Percentiles rank a stretch among this genome's conserved stretches.
phyloP scores from a whole-genome alignment of 208 protist genomes.

The Wallacemonas sp. region DNA sequence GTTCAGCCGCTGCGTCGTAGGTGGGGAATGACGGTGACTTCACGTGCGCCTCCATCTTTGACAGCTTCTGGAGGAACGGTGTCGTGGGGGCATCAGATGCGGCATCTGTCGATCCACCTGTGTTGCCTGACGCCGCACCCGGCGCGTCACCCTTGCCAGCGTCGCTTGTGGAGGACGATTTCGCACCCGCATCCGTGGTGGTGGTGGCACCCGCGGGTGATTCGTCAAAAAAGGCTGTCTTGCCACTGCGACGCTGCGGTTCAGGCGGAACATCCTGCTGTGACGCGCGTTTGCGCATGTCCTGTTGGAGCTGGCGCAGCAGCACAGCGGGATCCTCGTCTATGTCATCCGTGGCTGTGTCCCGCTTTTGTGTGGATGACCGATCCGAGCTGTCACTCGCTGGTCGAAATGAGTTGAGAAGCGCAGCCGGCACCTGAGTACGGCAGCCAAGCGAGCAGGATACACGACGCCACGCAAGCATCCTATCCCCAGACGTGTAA shows the following conservation, averaged over 20 bases:
- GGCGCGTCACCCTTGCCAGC: background rate
- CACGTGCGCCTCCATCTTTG: slow-evolving; percentile 55
- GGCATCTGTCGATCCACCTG: background rate
- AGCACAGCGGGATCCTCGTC: slow-evolving; percentile 51
- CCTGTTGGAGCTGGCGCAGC: slow-evolving; percentile 37
- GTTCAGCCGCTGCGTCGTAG: slow-evolving; percentile 45
- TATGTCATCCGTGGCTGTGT: slow-evolving; percentile 1
- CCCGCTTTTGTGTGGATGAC: background rate
- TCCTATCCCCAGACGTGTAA: too few species aligned
- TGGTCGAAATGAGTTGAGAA: background rate
- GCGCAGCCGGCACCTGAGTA: background rate
- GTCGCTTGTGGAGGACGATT: background rate
- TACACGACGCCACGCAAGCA: slow-evolving; percentile 5
- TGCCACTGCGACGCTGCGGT: slow-evolving; percentile 37
- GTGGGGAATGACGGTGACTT: slow-evolving; percentile 48
- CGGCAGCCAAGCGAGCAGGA: background rate
- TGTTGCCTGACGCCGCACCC: background rate
- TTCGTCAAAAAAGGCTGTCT: slow-evolving; percentile 41
- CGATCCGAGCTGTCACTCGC: background rate
- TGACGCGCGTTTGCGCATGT: slow-evolving; percentile 30
- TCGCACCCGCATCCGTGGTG: background rate
- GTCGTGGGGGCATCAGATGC: background rate
- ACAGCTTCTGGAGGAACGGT: slow-evolving; percentile 60
- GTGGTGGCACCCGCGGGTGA: background rate
- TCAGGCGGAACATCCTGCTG: slow-evolving; percentile 29